Percentiles rank a stretch among this genome's conserved stretches.
Conservation (phyloP, 768 basidiomycete genomes). For the Rhodotorula graminis region DNA sequence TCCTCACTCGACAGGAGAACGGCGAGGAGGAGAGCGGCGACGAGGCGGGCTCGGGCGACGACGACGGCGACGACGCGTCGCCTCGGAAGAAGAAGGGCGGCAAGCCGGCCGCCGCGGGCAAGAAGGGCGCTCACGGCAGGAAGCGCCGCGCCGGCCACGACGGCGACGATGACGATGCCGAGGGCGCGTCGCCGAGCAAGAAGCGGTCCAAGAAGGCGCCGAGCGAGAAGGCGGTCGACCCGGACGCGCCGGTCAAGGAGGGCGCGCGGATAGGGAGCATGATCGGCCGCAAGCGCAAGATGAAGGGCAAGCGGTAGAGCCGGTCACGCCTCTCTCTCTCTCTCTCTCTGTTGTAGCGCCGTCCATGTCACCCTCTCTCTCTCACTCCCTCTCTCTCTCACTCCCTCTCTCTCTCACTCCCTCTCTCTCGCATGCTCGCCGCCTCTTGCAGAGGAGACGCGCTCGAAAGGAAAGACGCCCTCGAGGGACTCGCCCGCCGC, state of each 20-base stretch:
- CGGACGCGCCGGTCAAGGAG: slow-evolving; percentile 2
- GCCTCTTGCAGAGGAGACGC: too few species aligned
- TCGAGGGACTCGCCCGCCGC: too few species aligned
- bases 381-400: too few species aligned
- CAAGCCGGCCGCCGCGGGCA: not conserved
- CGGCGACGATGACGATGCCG: not conserved
- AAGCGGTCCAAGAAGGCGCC: slow-evolving; percentile 16
- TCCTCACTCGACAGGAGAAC: not conserved
- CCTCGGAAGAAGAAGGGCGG: slow-evolving; percentile 17
- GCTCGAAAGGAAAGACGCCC: too few species aligned
- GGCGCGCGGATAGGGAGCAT: slow-evolving; percentile 17
- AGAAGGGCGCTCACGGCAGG: slow-evolving; percentile 9
- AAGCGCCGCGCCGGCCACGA: slow-evolving; percentile 13
- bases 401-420: too few species aligned
- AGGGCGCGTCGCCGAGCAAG: slow-evolving; percentile 12
- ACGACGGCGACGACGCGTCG: slow-evolving; percentile 1
- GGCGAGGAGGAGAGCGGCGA: slow-evolving; percentile 10
- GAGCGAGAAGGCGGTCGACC: not conserved
- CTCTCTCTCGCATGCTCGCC: too few species aligned
- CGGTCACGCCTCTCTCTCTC: too few species aligned
- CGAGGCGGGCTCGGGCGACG: slow-evolving; percentile 12
- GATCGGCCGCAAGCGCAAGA: slow-evolving; percentile 23
- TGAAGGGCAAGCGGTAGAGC: slow-evolving; percentile 15
- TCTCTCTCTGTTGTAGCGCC: too few species aligned
- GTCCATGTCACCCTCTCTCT: too few species aligned